Base-by-base conservation (phyloP, 225 moss, liverwort and hornwort genomes). In the Marchantia paleacea region DNA sequence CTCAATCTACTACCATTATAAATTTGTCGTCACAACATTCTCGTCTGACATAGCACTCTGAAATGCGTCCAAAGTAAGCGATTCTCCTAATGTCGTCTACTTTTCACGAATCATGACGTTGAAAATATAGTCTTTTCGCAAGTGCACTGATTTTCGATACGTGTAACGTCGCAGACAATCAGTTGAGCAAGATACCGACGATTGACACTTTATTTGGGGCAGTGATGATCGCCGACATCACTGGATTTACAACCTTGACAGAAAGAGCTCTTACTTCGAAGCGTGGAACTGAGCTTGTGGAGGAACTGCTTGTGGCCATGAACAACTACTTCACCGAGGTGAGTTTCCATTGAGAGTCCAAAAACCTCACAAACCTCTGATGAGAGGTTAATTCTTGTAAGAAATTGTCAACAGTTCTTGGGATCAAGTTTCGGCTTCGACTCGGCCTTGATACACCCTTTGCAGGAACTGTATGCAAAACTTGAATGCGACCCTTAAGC, bases 321-420 rank as follows among this genome's bases (percentile, higher is more conserved):
- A 89, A 89, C 74, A 89, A 87, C 69, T 89, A 89, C 55, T 89
- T 89, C 68, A 81, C 85, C 75, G 79, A 89, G 87, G 89, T 86
- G 39, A 20, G 64, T 50, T 65, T 3, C 51, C 47, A 31, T 47
- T 24, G 63, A 0, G 12, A 48, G 75, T 55, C 22, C 1, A 39
- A 72, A 72, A 30, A 48, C 14, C n/a, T 15, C 67, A 68, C 30
- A 29, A 4, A 55, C 55, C 12, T 3, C 10, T 22, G 61, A 7
- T 61, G 22, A 61, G 20, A 7, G 18, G 63, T 24, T 11, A 69
- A 39, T 69, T 18, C 69, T 0, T 15, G 39, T 26, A 16, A 58
- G 15, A 58, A 5, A 39, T 39, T 39, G 39, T 39, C 15, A 14
- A 20, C 58, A 20, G 58, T 58, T 14, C 58, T 7, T 39, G 11